Conservation (phyloP, 2,329 filamentous ascomycete genomes). For the Penicillium carneum region DNA sequence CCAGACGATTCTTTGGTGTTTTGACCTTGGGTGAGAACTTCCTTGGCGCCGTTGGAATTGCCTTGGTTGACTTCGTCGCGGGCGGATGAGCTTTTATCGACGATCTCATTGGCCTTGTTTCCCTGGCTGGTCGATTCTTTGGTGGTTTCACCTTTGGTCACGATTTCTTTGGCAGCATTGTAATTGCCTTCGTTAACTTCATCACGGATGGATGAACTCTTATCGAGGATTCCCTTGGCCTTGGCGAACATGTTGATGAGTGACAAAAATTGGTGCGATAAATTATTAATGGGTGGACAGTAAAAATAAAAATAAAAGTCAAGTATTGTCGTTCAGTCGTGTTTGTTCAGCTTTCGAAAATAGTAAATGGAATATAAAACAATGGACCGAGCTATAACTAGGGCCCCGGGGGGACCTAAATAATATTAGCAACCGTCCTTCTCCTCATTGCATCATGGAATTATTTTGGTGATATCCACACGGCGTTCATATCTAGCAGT, state of each 20-base stretch:
- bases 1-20: conserved; percentile 9
- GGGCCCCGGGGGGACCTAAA: conserved; percentile 21
- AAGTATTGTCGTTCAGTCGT: conserved; percentile 31
- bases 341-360: conserved; percentile 23
- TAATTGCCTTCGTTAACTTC: conserved; percentile 26
- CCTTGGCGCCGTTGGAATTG: conserved; percentile 20
- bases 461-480: conserved; percentile 19
- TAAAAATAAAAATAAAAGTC: conserved; percentile 19
- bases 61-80: conserved; percentile 11
- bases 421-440: not conserved
- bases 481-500: conserved; percentile 1
- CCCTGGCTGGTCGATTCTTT: conserved; percentile 14
- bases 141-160: conserved; percentile 20
- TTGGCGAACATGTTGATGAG: conserved; percentile 28
- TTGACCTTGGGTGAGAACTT: conserved; percentile 23
- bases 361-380: not conserved
- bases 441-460: conserved; percentile 34
- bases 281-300: conserved; percentile 10
- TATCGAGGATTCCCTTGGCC: conserved; percentile 16
- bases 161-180: conserved; percentile 18
- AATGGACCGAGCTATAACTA: not conserved
- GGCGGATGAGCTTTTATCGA: conserved; percentile 13
- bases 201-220: conserved; percentile 18
- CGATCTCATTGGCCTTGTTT: conserved; percentile 10
- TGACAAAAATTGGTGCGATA: not conserved